phyloP scores from a whole-genome alignment of 192 early-diverging fungal species.

The Coemansia sp. region DNA sequence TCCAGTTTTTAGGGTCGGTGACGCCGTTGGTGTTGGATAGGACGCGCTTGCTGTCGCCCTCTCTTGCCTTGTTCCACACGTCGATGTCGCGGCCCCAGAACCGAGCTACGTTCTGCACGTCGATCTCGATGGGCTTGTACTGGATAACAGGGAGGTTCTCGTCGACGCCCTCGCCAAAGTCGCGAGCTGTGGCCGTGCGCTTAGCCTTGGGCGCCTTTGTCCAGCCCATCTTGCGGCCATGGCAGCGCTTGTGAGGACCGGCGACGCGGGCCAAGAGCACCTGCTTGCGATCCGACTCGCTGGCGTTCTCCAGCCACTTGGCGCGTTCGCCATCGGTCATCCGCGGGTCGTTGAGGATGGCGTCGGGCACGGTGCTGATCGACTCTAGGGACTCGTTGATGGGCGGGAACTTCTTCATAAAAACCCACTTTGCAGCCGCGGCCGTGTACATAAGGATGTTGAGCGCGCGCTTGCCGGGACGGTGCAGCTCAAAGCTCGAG shows the following conservation, averaged over 20 bases:
- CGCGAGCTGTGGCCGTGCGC: conserved; percentile 30
- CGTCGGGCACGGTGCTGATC: conserved; percentile 54
- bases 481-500: conserved; percentile 64
- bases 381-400: conserved; percentile 61
- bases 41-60: conserved; percentile 32
- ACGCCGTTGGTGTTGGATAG: conserved; percentile 52
- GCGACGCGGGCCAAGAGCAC: conserved; percentile 38
- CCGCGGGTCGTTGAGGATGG: conserved; percentile 44
- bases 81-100: conserved; percentile 71
- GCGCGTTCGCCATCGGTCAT: conserved; percentile 41
- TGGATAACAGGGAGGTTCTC: conserved; percentile 52
- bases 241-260: conserved; percentile 33
- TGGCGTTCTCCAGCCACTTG: conserved; percentile 28
- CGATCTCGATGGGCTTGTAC: conserved; percentile 64
- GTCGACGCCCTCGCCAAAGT: conserved; percentile 39
- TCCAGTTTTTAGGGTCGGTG: conserved; percentile 58
- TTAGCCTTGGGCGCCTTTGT: conserved; percentile 39
- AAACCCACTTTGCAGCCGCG: conserved; percentile 63
- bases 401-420: conserved; percentile 59
- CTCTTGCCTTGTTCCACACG: conserved; percentile 60
- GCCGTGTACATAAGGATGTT: conserved; percentile 66
- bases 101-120: conserved; percentile 70
- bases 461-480: conserved; percentile 60
- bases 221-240: conserved; percentile 45
- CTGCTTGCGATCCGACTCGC: conserved; percentile 35